Percentiles rank a stretch among this genome's conserved stretches.
Evolutionary conservation across 768 basidiomycete species (phyloP).

Genomic region (Gymnopilus dilepis): DNA sequence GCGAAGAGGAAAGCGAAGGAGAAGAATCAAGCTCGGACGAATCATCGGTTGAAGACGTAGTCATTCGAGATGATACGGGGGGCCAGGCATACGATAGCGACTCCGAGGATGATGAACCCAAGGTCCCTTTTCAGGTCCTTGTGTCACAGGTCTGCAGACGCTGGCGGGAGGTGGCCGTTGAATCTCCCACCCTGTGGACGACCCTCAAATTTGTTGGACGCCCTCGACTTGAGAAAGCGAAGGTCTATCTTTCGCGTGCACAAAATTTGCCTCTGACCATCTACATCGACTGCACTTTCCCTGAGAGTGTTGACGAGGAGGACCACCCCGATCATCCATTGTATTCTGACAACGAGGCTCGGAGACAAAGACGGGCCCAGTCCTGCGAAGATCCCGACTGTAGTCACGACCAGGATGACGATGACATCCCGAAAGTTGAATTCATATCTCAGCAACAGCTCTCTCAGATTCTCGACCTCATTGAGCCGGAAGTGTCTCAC

Average conservation of each 20-base stretch:
- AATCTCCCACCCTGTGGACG: constrained; percentile 63
- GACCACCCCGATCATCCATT: constrained; percentile 30
- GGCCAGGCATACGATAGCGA: constrained; percentile 2
- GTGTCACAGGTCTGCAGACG: constrained; percentile 66
- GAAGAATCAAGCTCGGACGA: not conserved
- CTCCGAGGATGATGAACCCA: constrained; percentile 16
- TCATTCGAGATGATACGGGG: not conserved
- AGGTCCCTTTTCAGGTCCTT: constrained; percentile 52
- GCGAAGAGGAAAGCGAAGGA: constrained; percentile 19
- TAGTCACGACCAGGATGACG: constrained; percentile 11
- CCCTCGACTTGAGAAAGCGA: constrained; percentile 49
- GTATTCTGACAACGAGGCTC: constrained; percentile 28
- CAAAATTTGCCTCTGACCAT: constrained; percentile 60
- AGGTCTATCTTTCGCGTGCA: constrained; percentile 56
- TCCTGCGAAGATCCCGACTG: constrained; percentile 21
- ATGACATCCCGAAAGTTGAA: constrained; percentile 2
- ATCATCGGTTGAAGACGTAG: constrained; percentile 9
- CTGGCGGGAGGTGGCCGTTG: constrained; percentile 61
- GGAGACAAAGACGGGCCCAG: constrained; percentile 10
- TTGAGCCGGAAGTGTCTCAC: constrained; percentile 57
- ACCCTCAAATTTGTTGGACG: constrained; percentile 44
- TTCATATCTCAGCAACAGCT: constrained; percentile 41
- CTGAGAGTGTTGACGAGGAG: constrained; percentile 32
- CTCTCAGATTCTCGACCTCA: constrained; percentile 41
- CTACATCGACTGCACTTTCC: constrained; percentile 47